These are phyloP conservation scores for Cystobasidium ongulense DNA, from an alignment of 768 basidiomycete species.

Conservation along the genomic window DNA sequence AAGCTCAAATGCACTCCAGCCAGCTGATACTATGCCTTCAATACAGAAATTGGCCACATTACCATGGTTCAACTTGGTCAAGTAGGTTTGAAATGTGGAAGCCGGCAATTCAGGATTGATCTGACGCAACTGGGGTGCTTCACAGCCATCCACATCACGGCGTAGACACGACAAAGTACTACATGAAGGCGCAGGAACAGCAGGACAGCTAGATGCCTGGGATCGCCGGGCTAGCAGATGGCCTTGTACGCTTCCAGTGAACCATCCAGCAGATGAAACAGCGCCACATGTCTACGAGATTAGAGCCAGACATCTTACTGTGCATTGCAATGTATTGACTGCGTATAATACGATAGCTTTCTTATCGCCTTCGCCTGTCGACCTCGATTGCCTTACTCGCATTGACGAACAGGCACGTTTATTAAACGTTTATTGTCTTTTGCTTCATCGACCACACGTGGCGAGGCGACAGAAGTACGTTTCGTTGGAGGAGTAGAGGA, in stretches of 20 bases:
- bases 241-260: neutral
- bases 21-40: slow-evolving; percentile 32
- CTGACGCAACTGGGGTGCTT: neutral
- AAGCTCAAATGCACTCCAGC: slow-evolving; percentile 37
- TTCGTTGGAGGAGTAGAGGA: neutral
- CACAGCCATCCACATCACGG: slow-evolving; percentile 41
- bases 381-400: no score
- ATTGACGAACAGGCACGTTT: no score
- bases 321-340: neutral
- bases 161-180: slow-evolving; percentile 39
- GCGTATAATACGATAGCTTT: neutral
- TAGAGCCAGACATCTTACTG: neutral
- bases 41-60: neutral
- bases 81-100: slow-evolving; percentile 43
- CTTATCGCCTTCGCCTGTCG: no score
- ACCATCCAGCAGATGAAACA: neutral
- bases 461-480: neutral
- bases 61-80: slow-evolving; percentile 78
- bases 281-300: no score
- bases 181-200: slow-evolving; percentile 9
- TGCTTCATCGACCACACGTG: neutral
- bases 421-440: no score
- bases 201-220: neutral
- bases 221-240: neutral
- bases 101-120: no score